phyloP scores from a whole-genome alignment of 2,329 filamentous ascomycete genomes.

The Mycosphaerella sp. region DNA sequence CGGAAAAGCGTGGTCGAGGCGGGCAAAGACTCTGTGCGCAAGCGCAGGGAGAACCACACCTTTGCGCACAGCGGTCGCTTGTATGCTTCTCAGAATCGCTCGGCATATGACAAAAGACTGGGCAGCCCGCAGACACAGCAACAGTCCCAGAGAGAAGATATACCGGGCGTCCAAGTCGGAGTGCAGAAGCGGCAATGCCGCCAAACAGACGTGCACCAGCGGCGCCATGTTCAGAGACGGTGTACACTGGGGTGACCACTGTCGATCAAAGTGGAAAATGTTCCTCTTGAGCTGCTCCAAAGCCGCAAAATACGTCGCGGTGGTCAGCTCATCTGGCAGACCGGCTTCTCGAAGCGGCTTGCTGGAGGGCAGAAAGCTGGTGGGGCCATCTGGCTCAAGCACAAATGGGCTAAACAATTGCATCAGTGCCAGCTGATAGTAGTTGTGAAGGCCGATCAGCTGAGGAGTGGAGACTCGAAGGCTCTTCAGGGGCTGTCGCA shows the following conservation, averaged over 20 bases:
- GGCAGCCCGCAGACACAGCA: neutral
- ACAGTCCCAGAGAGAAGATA: neutral
- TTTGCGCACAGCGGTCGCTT: neutral
- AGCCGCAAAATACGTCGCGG: neutral
- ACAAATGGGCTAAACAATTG: neutral
- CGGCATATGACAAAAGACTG: neutral
- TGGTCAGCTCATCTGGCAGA: neutral
- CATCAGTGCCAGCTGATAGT: constrained; percentile 1
- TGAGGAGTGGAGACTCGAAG: neutral
- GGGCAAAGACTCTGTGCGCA: neutral
- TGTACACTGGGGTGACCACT: neutral
- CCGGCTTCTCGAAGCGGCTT: neutral
- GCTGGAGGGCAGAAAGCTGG: neutral
- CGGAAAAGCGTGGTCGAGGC: neutral
- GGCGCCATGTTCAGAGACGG: neutral
- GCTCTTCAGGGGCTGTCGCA: neutral
- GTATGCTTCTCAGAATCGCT: neutral
- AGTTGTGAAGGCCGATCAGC: neutral
- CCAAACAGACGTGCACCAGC: neutral
- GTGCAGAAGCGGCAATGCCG: neutral
- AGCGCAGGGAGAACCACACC: neutral
- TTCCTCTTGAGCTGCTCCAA: neutral
- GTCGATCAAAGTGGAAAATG: neutral
- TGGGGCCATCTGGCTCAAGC: neutral
- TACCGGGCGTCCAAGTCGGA: neutral